These are phyloP conservation scores for Paxillus rubicundulus DNA, from an alignment of 768 basidiomycete genomes.

Conservation along the genomic window DNA sequence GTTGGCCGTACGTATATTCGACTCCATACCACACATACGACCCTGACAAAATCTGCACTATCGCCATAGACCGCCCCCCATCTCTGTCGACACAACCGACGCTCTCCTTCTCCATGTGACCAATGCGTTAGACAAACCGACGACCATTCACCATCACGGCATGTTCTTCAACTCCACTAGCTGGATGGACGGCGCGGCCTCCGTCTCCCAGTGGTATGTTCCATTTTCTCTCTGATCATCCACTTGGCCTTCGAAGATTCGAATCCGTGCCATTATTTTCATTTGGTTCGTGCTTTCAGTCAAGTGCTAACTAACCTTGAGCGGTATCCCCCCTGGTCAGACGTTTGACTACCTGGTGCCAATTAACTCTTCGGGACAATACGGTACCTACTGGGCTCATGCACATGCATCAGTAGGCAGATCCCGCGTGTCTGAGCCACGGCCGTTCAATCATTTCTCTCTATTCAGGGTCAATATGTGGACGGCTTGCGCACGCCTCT, in stretches of 20 bases:
- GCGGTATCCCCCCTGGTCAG: slow-evolving; percentile 74
- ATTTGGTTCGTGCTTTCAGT: background rate
- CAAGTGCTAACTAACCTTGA: slow-evolving; percentile 25
- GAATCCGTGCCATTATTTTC: background rate
- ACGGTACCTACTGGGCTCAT: slow-evolving; percentile 83
- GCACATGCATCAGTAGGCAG: slow-evolving; percentile 49
- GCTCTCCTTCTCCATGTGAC: slow-evolving; percentile 72
- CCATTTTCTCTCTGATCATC: background rate
- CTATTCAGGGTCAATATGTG: slow-evolving; percentile 75
- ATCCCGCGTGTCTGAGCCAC: background rate
- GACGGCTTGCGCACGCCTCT: slow-evolving; percentile 91
- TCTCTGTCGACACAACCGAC: slow-evolving; percentile 71
- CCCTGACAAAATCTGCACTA: background rate
- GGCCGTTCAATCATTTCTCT: background rate
- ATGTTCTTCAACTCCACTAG: slow-evolving; percentile 88
- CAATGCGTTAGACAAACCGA: slow-evolving; percentile 65
- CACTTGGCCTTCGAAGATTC: too few relatives aligned
- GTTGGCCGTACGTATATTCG: slow-evolving; percentile 77
- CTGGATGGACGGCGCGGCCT: slow-evolving; percentile 88
- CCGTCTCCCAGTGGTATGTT: slow-evolving; percentile 78
- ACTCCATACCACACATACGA: background rate
- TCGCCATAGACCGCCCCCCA: slow-evolving; percentile 67
- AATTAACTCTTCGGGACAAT: slow-evolving; percentile 62
- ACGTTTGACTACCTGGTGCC: slow-evolving; percentile 76
- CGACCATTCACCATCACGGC: slow-evolving; percentile 88